Conservation (phyloP, 2,329 filamentous ascomycete species). For the Epichloe gansuensis region DNA sequence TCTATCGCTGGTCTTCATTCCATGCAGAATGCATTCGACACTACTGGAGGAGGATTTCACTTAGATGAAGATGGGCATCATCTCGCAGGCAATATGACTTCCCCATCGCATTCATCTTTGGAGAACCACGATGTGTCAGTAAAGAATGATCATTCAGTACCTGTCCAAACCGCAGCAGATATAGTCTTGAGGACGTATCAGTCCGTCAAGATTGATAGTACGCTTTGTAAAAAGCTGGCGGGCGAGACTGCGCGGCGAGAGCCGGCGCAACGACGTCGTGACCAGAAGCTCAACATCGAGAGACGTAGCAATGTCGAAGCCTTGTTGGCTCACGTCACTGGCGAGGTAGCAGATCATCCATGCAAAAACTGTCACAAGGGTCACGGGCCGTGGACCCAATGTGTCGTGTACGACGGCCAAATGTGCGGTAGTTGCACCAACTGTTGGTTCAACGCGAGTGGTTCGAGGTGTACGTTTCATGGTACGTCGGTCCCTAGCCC, state of each 20-base stretch:
- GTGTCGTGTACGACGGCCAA: conserved; percentile 46
- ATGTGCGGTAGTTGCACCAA: conserved; percentile 52
- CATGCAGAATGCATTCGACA: background rate
- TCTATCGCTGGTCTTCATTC: background rate
- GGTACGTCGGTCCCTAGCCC: conserved; percentile 26
- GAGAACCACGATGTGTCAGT: conserved; percentile 2
- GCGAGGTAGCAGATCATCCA: conserved; percentile 31
- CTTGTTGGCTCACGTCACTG: conserved; percentile 44
- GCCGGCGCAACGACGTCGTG: conserved; percentile 39
- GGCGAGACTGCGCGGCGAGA: conserved; percentile 35
- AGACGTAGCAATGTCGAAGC: conserved; percentile 49
- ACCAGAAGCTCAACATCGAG: conserved; percentile 42
- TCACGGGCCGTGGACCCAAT: conserved; percentile 46
- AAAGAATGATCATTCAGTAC: background rate
- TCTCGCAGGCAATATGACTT: background rate
- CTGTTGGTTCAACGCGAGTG: conserved; percentile 52
- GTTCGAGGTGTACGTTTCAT: conserved; percentile 47
- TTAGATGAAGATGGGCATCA: background rate
- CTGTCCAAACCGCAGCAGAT: conserved; percentile 29
- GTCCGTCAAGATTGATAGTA: conserved; percentile 37
- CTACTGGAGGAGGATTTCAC: background rate
- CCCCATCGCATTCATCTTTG: background rate
- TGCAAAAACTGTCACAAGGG: conserved; percentile 51
- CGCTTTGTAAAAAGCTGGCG: conserved; percentile 42
- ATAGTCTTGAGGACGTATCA: conserved; percentile 33